Evolutionary conservation across 208 protist species (phyloP), one percentile per base, ranked within the genome.

Genomic region (Leishmania major): DNA sequence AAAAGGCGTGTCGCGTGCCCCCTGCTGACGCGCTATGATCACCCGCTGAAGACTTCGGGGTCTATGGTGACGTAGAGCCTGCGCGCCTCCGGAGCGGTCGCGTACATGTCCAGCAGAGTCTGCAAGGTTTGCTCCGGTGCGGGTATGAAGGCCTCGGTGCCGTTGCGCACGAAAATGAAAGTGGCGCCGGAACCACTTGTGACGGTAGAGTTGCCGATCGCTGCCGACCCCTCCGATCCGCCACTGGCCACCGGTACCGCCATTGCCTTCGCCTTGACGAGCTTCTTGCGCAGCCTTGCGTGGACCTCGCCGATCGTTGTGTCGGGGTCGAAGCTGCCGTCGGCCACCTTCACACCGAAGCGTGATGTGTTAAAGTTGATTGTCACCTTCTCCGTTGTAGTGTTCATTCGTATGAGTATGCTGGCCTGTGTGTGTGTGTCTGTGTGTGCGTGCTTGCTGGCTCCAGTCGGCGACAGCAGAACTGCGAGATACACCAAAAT

Each of bases 271-370:
- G 70, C 84, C 81, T 89, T 91, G 5, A 84, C 72, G 25, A 94
- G 72, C 78, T 93, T 94, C 71, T 91, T 92, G 51, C 90, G 90
- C 53, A 96, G 81, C 15, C 86, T 81, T 10, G 86, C 79, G 57
- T 94, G 89, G 49, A 96, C 84, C 62, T 94, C 84, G 69, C 92
- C 92, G 43, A 95, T 83, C 57, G 89, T 94, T n/a, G 91, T 91
- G 59, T 43, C 59, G 17, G 90, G 81, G 66, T 91, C 87, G 35
- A 90, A 94, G 47, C 78, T 86, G 77, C 88, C 90, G 75, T 95
- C 91, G 0, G 86, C 85, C 62, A 91, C 69, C 71, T 88, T 85
- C 13, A 89, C 85, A 7, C 88, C 88, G 31, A 91, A 91, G 25
- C 85, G 72, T 37, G 85, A 76, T 2, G 88, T 91, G 78, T 91